A percentile compares a stretch with the other conserved stretches of the same genome.
Conservation (phyloP, 768 basidiomycete species). For the Omphalotus guepiniiformis region DNA sequence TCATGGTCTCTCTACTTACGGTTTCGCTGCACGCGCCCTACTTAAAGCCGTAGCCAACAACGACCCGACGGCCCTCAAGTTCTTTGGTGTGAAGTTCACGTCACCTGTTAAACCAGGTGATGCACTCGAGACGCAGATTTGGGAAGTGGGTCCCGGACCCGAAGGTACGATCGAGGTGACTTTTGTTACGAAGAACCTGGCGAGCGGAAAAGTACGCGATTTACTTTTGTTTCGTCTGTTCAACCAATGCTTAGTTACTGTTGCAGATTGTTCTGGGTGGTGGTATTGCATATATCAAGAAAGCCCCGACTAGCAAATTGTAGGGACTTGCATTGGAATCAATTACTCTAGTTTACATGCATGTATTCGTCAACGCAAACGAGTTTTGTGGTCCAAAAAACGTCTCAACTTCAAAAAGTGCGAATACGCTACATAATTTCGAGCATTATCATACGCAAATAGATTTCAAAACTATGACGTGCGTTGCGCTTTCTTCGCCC, state of each 20-base stretch:
- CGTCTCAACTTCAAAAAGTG: too few species aligned
- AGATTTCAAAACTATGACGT: not conserved
- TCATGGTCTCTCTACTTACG: conserved; percentile 79
- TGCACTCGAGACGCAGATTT: conserved; percentile 69
- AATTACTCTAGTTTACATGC: too few species aligned
- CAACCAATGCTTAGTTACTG: not conserved
- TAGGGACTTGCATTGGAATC: too few species aligned
- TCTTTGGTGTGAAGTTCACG: conserved; percentile 75
- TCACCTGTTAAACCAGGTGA: conserved; percentile 83
- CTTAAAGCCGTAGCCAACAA: conserved; percentile 58
- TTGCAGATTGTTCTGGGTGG: conserved; percentile 52
- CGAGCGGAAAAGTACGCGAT: conserved; percentile 49
- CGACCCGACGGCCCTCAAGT: conserved; percentile 57
- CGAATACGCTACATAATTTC: not conserved
- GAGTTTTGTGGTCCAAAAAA: too few species aligned
- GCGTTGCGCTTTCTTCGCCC: not conserved
- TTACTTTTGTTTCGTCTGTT: not conserved
- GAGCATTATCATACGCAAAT: not conserved
- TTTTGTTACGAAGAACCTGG: conserved; percentile 58
- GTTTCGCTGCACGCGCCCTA: conserved; percentile 76
- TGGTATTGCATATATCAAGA: conserved; percentile 63
- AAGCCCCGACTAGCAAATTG: conserved; percentile 38
- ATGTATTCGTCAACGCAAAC: too few species aligned
- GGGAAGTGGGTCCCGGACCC: conserved; percentile 70
- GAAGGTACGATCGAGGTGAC: conserved; percentile 56